Base-by-base conservation (phyloP, 495 filamentous ascomycete species). In the Hyaloscypha variabilis region DNA sequence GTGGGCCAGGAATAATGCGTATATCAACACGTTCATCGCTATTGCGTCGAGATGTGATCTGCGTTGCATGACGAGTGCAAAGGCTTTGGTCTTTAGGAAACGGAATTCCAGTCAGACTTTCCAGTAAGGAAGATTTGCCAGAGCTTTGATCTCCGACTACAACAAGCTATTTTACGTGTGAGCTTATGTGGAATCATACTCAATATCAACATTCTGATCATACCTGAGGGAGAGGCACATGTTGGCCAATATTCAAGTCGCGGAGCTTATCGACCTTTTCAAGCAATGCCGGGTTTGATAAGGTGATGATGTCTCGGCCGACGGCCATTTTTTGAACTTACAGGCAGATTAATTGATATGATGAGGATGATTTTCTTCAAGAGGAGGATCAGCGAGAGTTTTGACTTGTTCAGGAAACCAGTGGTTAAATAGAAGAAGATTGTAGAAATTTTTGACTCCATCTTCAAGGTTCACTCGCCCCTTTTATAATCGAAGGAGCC, bases 1-100 rank as follows among this genome's bases (percentile, higher is more conserved):
- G 68, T 2, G 65, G 63, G 6, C 74, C 69, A 2, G 83, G 77
- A 50, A 81, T 84, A 29, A 86, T 85, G 0, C 75, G 75, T 28
- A 85, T 75, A 17, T 72, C 49, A 28, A 80, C 73, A 24, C 70
- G 68, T 25, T 71, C 63, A 11, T 72, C 65, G 0, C 34, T 26
- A 46, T 76, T 73, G 8, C 83, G 81, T 30, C 81, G 82, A 60
- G 78, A 83, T 1, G 78, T 81, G 60, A 88, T 88, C 69, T 88
- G 80, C 0, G 85, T 88, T 3, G 82, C 83, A 63, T 83, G 85
- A 0, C 85, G 76, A 0, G 87, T 89, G 68, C 83, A 86, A 19
- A 87, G 78, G n/a, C 79, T 79, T 13, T 74, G 74, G 29, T 73
- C 78, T 31, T 77, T 74, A n/a, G 85, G 83, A 58, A 87, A 83